Conservation (phyloP, 2,329 filamentous ascomycete genomes). For the Colletotrichum lindemuthianum region DNA sequence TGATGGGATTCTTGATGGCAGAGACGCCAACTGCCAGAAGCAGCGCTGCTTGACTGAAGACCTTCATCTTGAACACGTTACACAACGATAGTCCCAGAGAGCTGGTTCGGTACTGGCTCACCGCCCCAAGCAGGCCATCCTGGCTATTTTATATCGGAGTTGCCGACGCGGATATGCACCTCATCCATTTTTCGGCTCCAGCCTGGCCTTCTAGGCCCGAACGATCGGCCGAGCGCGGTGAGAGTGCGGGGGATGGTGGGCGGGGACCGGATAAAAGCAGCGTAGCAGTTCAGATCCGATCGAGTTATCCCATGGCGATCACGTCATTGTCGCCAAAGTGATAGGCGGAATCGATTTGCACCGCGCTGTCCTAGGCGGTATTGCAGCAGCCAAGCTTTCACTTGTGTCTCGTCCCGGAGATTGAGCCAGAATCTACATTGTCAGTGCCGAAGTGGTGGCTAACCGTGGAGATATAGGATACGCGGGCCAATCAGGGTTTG, state of each 20-base stretch:
- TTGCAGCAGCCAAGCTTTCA: constrained; percentile 18
- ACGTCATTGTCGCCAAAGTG: constrained; percentile 14
- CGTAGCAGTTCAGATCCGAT: constrained; percentile 9
- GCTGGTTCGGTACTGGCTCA: neutral
- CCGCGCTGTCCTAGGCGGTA: constrained; percentile 1
- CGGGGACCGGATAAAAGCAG: constrained; percentile 23
- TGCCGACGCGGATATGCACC: neutral
- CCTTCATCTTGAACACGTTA: constrained; percentile 23
- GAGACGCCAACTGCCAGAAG: constrained; percentile 20
- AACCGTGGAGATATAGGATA: neutral
- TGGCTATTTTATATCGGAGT: neutral
- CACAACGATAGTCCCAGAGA: too few species aligned
- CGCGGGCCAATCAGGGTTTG: constrained; percentile 8
- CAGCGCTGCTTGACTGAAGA: constrained; percentile 5
- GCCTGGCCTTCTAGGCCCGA: constrained; percentile 9
- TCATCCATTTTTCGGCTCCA: neutral
- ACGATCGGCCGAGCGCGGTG: constrained; percentile 12
- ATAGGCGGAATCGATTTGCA: constrained; percentile 30
- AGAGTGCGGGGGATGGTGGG: constrained; percentile 19
- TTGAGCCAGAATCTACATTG: constrained; percentile 12
- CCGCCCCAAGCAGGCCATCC: neutral
- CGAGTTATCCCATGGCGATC: neutral
- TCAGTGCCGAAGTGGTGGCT: constrained; percentile 1
- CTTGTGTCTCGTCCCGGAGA: neutral
- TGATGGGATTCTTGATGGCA: constrained; percentile 30